These are phyloP conservation scores for Komagataea norvegica DNA, from an alignment of 1,139 yeast species.

Conservation along the genomic window DNA sequence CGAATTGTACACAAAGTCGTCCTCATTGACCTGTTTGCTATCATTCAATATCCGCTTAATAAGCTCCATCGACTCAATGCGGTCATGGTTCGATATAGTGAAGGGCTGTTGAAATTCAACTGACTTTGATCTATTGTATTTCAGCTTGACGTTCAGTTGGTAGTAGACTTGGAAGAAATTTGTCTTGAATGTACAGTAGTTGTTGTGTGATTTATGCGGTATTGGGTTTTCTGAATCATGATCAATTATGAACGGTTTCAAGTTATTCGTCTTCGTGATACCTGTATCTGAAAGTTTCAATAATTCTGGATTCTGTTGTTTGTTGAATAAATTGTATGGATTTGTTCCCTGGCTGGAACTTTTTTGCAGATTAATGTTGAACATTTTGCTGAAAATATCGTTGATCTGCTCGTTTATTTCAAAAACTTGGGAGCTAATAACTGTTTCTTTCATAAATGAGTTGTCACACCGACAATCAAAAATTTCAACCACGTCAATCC, in stretches of 20 bases:
- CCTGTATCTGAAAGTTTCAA: conserved; percentile 2
- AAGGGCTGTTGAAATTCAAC: conserved; percentile 47
- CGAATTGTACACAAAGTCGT: conserved; percentile 27
- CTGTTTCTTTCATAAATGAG: conserved; percentile 21
- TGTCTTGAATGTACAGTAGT: conserved; percentile 45
- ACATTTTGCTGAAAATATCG: conserved; percentile 2
- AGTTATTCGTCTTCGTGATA: conserved; percentile 8
- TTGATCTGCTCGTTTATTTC: conserved; percentile 12
- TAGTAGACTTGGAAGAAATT: conserved; percentile 49
- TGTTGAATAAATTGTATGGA: conserved; percentile 16
- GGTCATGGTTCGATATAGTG: conserved; percentile 51
- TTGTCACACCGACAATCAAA: conserved; percentile 33
- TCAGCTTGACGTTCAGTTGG: conserved; percentile 45
- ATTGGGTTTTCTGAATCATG: conserved; percentile 26
- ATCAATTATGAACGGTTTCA: conserved; percentile 29
- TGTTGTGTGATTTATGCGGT: conserved; percentile 33
- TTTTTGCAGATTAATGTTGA: conserved; percentile 2
- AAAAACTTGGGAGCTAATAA: conserved; percentile 7
- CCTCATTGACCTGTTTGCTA: conserved; percentile 29
- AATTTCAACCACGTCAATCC: conserved; percentile 48
- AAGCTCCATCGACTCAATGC: conserved; percentile 39
- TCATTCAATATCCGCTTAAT: conserved; percentile 51
- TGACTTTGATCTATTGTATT: conserved; percentile 40
- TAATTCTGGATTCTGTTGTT: conserved; percentile 20
- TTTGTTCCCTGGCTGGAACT: conserved; percentile 7